Evolutionary conservation across 495 filamentous ascomycete species (phyloP).

Genomic region (Penicillium crystallinum): DNA sequence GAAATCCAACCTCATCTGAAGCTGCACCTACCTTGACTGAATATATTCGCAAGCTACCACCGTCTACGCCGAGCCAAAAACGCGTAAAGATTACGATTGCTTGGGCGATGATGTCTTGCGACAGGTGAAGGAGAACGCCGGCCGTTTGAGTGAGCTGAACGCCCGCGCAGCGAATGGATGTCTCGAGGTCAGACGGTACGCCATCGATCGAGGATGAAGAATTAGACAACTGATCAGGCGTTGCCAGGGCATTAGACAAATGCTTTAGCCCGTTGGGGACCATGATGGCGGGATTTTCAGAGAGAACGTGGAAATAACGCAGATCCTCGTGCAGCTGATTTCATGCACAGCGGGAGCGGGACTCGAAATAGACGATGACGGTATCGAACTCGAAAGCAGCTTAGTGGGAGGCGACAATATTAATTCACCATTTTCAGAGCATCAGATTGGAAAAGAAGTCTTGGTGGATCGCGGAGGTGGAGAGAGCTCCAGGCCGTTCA

Average conservation of each 20-base stretch:
- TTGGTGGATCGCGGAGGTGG: constrained; percentile 16
- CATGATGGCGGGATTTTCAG: constrained; percentile 20
- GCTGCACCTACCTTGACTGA: constrained; percentile 45
- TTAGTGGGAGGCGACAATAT: not conserved
- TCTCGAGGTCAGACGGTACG: constrained; percentile 73
- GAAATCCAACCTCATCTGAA: not conserved
- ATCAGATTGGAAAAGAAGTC: constrained; percentile 10
- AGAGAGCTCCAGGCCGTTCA: constrained; percentile 12
- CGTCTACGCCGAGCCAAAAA: constrained; percentile 71
- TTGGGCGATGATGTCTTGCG: constrained; percentile 84
- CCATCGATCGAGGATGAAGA: constrained; percentile 63
- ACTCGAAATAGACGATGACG: not conserved
- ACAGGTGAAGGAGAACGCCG: constrained; percentile 76
- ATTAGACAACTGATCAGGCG: constrained; percentile 68
- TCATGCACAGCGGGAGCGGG: constrained; percentile 5
- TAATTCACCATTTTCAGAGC: not conserved
- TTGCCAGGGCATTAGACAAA: constrained; percentile 83
- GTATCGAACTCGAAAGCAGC: not conserved
- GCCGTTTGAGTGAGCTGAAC: constrained; percentile 82
- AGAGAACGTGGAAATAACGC: constrained; percentile 10
- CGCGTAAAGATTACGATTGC: constrained; percentile 84
- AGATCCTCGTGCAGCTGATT: constrained; percentile 8
- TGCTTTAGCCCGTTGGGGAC: constrained; percentile 39
- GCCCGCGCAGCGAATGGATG: constrained; percentile 49
- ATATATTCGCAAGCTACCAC: constrained; percentile 55